Evolutionary conservation across 2,329 filamentous ascomycete species (phyloP), one percentile per base, ranked within the genome.

Genomic region (Madurella mycetomatis): DNA sequence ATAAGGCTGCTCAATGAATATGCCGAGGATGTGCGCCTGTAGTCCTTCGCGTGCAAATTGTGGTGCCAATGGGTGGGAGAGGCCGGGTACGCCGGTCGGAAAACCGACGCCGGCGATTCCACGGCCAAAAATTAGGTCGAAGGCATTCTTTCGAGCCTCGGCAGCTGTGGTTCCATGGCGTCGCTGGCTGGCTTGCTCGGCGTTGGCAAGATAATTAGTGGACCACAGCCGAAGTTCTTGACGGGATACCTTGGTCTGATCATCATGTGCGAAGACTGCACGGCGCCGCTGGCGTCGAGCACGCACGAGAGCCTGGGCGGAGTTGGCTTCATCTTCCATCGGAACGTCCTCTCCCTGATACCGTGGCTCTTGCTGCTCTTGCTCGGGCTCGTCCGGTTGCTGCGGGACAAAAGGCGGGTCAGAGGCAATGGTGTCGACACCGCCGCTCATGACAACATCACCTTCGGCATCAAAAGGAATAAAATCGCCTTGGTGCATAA

Each of bases 171-270:
- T 63, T 8, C 53, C 54, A 32, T 61, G 58, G 42, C 63, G 51
- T 53, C 56, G 49, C 69, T 69, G 51, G 45, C 52, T 54, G 11
- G 58, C 60, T 16, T 61, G 66, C 30, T 69, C 62, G 81, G 89
- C 91, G 59, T 84, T 86, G 11, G 67, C 58, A 8, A 73, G 55
- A 53, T 82, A 81, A 41, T 76, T 63, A 1, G 59, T 52, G 49
- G 68, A 64, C 78, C 77, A 80, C 5, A 58, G 51, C 51, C 68
- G 70, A 46, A 77, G 64, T 49, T 71, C 67, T 12, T 59, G 62
- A 53, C 69, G 62, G 9, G 72, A 62, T 9, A 80, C 30, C 16
- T 68, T 66, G 15, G 70, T 70, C 31, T 63, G 60, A 9, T 65
- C 58, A 43, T 73, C 71, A 7, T 62, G 60, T 17, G 56, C 54